Evolutionary conservation across 345 rosid species (phyloP), one percentile per base, ranked within the genome.

Genomic region (Pelargonium nanum): DNA sequence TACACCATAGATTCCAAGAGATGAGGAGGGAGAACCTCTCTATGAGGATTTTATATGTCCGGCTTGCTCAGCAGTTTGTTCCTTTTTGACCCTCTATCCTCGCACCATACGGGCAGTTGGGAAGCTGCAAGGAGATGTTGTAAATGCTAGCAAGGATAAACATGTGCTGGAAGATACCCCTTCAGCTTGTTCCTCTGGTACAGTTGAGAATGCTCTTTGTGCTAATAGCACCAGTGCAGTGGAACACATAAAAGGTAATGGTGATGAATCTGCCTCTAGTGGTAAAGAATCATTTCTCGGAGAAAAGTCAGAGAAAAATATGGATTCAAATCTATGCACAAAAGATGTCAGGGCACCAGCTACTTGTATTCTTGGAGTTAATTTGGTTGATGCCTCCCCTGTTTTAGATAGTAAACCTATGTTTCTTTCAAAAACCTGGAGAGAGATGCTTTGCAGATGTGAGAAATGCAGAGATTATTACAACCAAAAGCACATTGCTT

Each of bases 31-130:
- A 53, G 96, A 84, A 57, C 95, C 92, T 25, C 60, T 81, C 19
- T 93, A 87, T 58, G 97, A 86, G 58, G 99, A 93, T 66, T 86
- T 93, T 70, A 80, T 90, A 69, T 90, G 99, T 80, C 76, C 78
- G 72, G 72, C 68, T 32, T 93, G 99, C 73, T 83, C 93, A 5
- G 70, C 72, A 17, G 58, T 67, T 64, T 87, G 90, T 70, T 86
- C 87, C 51, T 90, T 94, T 73, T 78, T 94, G 60, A 64, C 70
- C 40, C 65, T 66, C 40, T 86, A 87, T 77, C 91, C 95, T 30
- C 77, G 74, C 69, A 80, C 75, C 28, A 71, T 90, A 52, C 65
- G 85, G 83, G 88, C 86, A 25, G 63, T 74, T 17, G 79, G 56
- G 64, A 72, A 51, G 20, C 75, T 76, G 52, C 25, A 57, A 61